These are phyloP conservation scores for Atkinsonella hypoxylon DNA, from an alignment of 2,329 filamentous ascomycete species.

Conservation along the genomic window DNA sequence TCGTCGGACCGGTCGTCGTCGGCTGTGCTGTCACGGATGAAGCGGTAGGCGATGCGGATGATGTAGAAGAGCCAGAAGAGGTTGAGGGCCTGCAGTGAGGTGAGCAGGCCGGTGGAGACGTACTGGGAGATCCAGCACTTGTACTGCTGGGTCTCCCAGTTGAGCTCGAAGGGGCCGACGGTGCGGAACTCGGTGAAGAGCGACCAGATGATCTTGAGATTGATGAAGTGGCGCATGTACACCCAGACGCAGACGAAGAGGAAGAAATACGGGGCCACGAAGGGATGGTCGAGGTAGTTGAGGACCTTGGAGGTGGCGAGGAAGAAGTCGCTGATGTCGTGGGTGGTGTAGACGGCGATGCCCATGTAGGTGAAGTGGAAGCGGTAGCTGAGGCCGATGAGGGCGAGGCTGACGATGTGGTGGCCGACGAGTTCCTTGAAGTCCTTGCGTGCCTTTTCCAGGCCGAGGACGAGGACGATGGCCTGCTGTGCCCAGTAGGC, in stretches of 20 bases:
- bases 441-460: slow-evolving; percentile 91
- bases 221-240: slow-evolving; percentile 80
- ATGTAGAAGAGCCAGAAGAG: slow-evolving; percentile 76
- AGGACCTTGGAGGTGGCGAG: slow-evolving; percentile 83
- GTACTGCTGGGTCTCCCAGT: slow-evolving; percentile 68
- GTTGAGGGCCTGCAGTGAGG: slow-evolving; percentile 61
- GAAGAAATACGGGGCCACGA: slow-evolving; percentile 77
- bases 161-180: slow-evolving; percentile 60
- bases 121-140: slow-evolving; percentile 60
- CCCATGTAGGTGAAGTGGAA: slow-evolving; percentile 98
- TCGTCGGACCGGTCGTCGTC: slow-evolving; percentile 62
- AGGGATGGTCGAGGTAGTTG: slow-evolving; percentile 72
- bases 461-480: slow-evolving; percentile 71
- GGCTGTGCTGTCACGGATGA: slow-evolving; percentile 46
- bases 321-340: slow-evolving; percentile 94
- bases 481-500: slow-evolving; percentile 94
- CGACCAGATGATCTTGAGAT: slow-evolving; percentile 64
- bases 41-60: slow-evolving; percentile 60
- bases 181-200: slow-evolving; percentile 65
- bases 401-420: slow-evolving; percentile 74
- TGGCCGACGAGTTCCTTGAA: slow-evolving; percentile 88
- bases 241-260: slow-evolving; percentile 76
- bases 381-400: slow-evolving; percentile 80
- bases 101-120: slow-evolving; percentile 55
- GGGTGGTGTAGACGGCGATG: slow-evolving; percentile 83